Conservation (phyloP, 2,329 filamentous ascomycete genomes). For the Arthrobotrys sphaeroides region DNA sequence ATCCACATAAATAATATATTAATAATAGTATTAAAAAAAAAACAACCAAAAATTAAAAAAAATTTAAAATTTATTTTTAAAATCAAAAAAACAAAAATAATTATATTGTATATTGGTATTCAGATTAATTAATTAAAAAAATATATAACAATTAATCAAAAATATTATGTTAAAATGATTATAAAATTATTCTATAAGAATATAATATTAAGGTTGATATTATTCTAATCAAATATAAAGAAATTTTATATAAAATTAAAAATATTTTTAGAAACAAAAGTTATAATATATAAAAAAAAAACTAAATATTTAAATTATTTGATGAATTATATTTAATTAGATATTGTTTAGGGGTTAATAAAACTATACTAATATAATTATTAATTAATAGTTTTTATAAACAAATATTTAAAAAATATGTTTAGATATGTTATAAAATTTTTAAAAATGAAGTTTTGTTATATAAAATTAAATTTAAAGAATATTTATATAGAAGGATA, state of each 20-base stretch:
- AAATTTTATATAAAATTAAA: background rate
- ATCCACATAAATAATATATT: background rate
- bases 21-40: background rate
- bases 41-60: background rate
- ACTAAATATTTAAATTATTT: background rate
- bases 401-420: background rate
- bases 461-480: no score
- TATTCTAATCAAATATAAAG: background rate
- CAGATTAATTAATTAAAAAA: background rate
- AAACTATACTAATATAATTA: background rate
- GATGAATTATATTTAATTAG: background rate
- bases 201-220: background rate
- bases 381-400: background rate
- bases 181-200: background rate
- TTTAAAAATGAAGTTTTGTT: background rate
- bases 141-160: background rate
- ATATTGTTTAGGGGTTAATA: background rate
- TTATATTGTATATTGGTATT: background rate
- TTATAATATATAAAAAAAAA: background rate
- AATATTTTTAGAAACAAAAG: background rate
- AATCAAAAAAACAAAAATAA: background rate
- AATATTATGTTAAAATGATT: background rate
- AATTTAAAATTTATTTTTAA: background rate
- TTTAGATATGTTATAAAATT: background rate
- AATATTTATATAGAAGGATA: background rate